Evolutionary conservation across 2,329 filamentous ascomycete genomes (phyloP), one percentile per base, ranked within the genome.

Genomic region (Diaporthe aspalathi): DNA sequence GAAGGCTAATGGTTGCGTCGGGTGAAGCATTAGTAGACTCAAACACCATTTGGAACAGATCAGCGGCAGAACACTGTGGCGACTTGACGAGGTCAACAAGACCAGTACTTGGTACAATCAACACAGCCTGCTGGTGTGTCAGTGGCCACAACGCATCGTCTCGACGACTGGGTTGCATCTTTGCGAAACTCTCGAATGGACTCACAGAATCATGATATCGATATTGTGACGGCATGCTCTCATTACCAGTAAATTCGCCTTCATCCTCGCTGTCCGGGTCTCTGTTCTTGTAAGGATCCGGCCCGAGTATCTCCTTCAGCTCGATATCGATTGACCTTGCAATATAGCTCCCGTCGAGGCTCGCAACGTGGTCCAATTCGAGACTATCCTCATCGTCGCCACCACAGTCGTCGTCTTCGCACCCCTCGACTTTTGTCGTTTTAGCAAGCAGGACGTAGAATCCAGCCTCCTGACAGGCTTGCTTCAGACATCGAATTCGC

Each of bases 401-500:
- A 14, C 50, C 67, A 12, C 29, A 38, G 20, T 71, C 40, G 27
- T 70, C 45, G 14, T 68, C 32, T 5, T 73, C 66, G 2, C 57
- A 38, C 1, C 12, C 9, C 27, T 73, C 11, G 14, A 47, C 68
- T 50, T 70, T 73, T 2, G 74, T 75, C 70, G 77, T 65, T 7
- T 71, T 67, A 1, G 76, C 76, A 17, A 79, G 70, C 20, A 76
- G 66, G 6, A 77, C 35, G 2, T 50, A 63, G 22, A 74, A 73
- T 2, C 71, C 75, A 45, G 50, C 66, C 8, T 72, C 60, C 5
- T 43, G 27, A 47, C 75, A 73, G 12, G 69, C 35, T 12, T 74
- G 65, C 17, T 73, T 40, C 20, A 78, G 63, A 32, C 53, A 53
- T 0, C 76, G 69, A 12, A 73, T 74, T 8, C 75, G 68, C 3